Conservation (phyloP, 2,329 filamentous ascomycete genomes). For the Hysterium pulicare region DNA sequence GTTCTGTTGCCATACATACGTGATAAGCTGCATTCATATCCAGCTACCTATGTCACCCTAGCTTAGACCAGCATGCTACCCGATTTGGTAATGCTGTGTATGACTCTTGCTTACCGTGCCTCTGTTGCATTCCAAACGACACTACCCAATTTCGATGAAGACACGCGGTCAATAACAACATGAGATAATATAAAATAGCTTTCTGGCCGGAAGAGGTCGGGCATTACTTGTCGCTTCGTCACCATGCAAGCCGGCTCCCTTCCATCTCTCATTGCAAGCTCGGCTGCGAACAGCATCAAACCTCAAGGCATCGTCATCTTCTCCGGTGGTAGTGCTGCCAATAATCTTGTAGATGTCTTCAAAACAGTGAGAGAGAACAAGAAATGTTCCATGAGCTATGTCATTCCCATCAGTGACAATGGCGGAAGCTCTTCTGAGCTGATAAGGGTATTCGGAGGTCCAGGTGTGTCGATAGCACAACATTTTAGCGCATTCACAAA, state of each 20-base stretch:
- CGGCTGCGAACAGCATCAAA: conserved; percentile 23
- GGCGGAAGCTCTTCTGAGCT: conserved; percentile 91
- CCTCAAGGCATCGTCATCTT: conserved; percentile 72
- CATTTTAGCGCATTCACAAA: not conserved
- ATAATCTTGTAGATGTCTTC: conserved; percentile 90
- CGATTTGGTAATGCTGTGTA: no score
- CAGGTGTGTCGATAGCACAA: conserved; percentile 55
- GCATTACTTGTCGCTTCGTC: conserved; percentile 1
- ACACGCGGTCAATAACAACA: conserved; percentile 19
- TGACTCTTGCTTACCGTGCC: no score
- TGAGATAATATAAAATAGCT: conserved; percentile 18
- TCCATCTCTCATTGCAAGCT: conserved; percentile 11
- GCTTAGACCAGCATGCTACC: no score
- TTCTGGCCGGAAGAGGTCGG: no score
- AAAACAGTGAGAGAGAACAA: conserved; percentile 59
- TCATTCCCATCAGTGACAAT: conserved; percentile 95
- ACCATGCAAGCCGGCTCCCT: conserved; percentile 15
- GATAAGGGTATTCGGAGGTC: conserved; percentile 90
- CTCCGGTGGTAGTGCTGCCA: conserved; percentile 90
- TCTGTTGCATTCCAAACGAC: no score
- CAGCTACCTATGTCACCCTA: no score
- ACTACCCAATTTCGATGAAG: conserved; percentile 4
- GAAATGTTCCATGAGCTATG: conserved; percentile 68
- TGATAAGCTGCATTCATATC: no score
- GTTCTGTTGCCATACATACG: no score